A percentile compares a stretch with the other conserved stretches of the same genome.
These are phyloP conservation scores for Gossypium gossypioides DNA, from an alignment of 441 rosid genomes.

Conservation along the genomic window DNA sequence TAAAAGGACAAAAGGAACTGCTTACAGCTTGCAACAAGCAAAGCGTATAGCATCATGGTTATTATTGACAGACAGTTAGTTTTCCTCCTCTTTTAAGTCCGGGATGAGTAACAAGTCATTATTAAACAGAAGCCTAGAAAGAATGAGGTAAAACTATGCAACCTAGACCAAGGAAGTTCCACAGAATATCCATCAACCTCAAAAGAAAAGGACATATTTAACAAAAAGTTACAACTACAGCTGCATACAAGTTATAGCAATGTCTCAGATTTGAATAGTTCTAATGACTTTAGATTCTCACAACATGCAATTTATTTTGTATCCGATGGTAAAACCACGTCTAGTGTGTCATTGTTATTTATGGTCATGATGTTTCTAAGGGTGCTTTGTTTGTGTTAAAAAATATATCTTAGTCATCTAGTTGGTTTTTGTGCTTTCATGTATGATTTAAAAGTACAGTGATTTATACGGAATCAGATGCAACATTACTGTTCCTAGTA, in stretches of 20 bases:
- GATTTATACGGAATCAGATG: background rate
- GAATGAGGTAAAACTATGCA: slow-evolving; percentile 7
- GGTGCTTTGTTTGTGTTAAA: background rate
- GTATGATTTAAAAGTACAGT: background rate
- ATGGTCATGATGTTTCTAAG: background rate
- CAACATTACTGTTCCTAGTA: background rate
- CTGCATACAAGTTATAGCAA: background rate
- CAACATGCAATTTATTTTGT: background rate
- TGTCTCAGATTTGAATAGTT: background rate
- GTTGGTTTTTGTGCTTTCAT: background rate
- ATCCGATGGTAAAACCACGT: background rate
- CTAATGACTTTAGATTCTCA: background rate
- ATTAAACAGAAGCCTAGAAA: background rate
- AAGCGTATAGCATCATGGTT: background rate
- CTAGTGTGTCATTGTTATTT: background rate
- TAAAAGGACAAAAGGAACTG: slow-evolving; percentile 1
- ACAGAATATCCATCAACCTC: background rate
- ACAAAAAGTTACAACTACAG: background rate
- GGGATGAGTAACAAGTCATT: background rate
- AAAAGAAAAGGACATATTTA: background rate
- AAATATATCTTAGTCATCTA: background rate
- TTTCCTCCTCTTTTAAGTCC: background rate
- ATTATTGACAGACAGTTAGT: background rate
- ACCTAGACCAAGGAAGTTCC: slow-evolving; percentile 5
- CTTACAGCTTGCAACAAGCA: background rate